Conservation (phyloP, 495 filamentous ascomycete genomes). For the Lasiosphaeria hispida region DNA sequence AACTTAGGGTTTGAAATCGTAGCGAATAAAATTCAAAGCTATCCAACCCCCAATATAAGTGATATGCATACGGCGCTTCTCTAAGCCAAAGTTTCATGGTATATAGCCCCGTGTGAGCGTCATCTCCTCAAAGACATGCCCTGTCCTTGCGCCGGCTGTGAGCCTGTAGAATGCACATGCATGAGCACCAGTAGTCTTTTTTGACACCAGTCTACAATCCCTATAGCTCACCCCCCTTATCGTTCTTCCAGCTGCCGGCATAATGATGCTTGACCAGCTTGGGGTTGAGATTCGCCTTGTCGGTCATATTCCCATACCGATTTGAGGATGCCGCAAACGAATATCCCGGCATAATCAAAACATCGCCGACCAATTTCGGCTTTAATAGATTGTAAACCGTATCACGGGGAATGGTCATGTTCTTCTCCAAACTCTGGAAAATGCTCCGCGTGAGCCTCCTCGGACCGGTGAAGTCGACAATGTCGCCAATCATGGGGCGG, state of each 20-base stretch:
- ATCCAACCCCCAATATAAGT: too few relatives aligned
- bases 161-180: too few relatives aligned
- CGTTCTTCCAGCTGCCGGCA: conserved; percentile 17
- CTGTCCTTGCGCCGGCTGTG: too few relatives aligned
- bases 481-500: conserved; percentile 10
- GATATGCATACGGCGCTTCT: too few relatives aligned
- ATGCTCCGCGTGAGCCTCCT: conserved; percentile 9
- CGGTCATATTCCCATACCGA: neutral
- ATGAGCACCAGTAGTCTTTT: too few relatives aligned
- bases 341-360: conserved; percentile 14
- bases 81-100: too few relatives aligned
- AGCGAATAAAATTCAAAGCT: too few relatives aligned
- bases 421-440: conserved; percentile 2
- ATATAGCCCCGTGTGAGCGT: too few relatives aligned
- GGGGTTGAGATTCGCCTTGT: neutral
- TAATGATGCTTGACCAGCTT: conserved; percentile 16
- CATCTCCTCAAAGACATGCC: too few relatives aligned
- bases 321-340: conserved; percentile 10
- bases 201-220: too few relatives aligned
- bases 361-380: conserved; percentile 14
- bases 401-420: neutral
- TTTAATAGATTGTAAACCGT: neutral
- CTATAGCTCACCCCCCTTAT: conserved; percentile 9
- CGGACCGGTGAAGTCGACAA: conserved; percentile 14
- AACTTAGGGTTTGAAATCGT: too few relatives aligned